Conservation (phyloP, 331 rosid species). For the Stylosanthes scabra region DNA sequence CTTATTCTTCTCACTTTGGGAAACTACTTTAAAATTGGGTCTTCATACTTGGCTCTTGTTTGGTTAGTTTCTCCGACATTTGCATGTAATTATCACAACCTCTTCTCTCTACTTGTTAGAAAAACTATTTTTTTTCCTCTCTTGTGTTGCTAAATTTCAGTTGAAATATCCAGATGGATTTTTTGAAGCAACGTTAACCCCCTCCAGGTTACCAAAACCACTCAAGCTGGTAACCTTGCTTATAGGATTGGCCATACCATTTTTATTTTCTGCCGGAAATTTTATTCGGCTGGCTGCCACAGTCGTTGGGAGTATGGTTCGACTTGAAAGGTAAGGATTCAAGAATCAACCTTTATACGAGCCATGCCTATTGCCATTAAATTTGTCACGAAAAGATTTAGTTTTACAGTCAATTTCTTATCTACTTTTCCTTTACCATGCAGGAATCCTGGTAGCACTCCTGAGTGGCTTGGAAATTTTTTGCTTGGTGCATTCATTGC, state of each 20-base stretch:
- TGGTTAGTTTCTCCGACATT: conserved; percentile 96
- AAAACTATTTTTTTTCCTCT: conserved; percentile 20
- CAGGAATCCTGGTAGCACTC: conserved; percentile 89
- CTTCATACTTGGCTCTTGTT: conserved; percentile 91
- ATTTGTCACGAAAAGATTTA: conserved; percentile 5
- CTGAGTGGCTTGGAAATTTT: conserved; percentile 88
- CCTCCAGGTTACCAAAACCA: conserved; percentile 83
- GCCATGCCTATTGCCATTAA: conserved; percentile 23
- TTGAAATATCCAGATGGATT: conserved; percentile 76
- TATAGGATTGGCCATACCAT: conserved; percentile 76
- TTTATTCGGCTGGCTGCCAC: conserved; percentile 70
- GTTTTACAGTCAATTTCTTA: conserved; percentile 28
- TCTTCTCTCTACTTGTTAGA: conserved; percentile 40
- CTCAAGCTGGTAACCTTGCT: conserved; percentile 86
- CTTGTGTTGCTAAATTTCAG: conserved; percentile 39
- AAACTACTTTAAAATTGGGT: conserved; percentile 76
- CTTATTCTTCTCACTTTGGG: conserved; percentile 83
- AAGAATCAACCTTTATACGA: conserved; percentile 4
- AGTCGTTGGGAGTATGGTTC: conserved; percentile 72
- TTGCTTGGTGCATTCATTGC: conserved; percentile 68
- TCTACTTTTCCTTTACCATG: conserved; percentile 38
- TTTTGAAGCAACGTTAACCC: conserved; percentile 91
- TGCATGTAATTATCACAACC: conserved; percentile 68
- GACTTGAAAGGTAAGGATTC: conserved; percentile 79
- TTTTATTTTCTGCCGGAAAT: conserved; percentile 77